Conservation (phyloP, 2,329 filamentous ascomycete genomes). For the Cucurbitaria berberidis region DNA sequence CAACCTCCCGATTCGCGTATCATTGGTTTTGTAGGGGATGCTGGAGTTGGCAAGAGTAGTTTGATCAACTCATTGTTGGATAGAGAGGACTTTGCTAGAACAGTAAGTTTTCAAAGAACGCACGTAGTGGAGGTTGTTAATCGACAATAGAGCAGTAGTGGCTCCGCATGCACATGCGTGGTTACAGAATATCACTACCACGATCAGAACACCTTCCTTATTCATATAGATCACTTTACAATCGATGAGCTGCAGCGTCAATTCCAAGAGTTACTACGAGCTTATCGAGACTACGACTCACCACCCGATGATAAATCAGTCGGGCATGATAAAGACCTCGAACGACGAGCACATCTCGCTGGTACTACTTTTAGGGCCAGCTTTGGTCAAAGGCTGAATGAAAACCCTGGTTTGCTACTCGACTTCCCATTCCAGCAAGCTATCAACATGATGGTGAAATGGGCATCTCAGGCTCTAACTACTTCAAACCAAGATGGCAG, state of each 20-base stretch:
- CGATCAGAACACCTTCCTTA: conserved; percentile 35
- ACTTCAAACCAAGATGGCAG: neutral
- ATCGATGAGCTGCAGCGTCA: conserved; percentile 37
- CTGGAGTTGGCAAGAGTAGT: conserved; percentile 60
- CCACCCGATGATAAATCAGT: conserved; percentile 14
- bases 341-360: conserved; percentile 44
- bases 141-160: conserved; percentile 54
- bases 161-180: conserved; percentile 56
- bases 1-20: conserved; percentile 49
- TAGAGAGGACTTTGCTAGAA: conserved; percentile 47
- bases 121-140: no score
- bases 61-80: conserved; percentile 59
- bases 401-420: conserved; percentile 14
- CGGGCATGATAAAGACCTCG: conserved; percentile 15
- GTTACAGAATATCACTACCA: conserved; percentile 57
- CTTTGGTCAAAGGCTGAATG: conserved; percentile 14
- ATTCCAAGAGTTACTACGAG: conserved; percentile 44
- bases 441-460: conserved; percentile 19
- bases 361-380: conserved; percentile 21
- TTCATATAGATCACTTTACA: conserved; percentile 37
- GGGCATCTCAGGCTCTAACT: conserved; percentile 16
- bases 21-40: conserved; percentile 58
- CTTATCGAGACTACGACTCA: conserved; percentile 48
- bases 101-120: no score
- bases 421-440: conserved; percentile 17